phyloP scores from a whole-genome alignment of 2,329 filamentous ascomycete species.

The Penicillium vulpinum region DNA sequence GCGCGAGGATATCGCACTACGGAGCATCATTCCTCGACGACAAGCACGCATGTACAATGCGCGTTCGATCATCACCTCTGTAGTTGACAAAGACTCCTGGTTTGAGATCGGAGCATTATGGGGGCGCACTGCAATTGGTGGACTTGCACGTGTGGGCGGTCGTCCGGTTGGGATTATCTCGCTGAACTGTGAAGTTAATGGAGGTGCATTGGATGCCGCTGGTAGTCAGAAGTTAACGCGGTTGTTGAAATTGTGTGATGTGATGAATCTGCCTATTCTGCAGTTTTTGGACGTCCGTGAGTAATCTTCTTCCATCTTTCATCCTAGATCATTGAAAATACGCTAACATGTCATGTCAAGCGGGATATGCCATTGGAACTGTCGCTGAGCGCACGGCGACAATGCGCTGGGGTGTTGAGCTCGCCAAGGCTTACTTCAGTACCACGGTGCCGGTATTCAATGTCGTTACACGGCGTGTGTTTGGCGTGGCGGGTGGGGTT shows the following conservation, averaged over 20 bases:
- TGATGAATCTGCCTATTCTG: slow-evolving; percentile 64
- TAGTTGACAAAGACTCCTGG: slow-evolving; percentile 58
- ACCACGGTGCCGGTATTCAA: slow-evolving; percentile 64
- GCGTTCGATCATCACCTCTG: slow-evolving; percentile 56
- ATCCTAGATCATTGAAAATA: background rate
- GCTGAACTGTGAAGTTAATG: slow-evolving; percentile 62
- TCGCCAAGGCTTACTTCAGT: slow-evolving; percentile 62
- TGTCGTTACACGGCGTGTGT: slow-evolving; percentile 62
- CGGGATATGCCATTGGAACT: slow-evolving; percentile 64
- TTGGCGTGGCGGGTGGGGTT: slow-evolving; percentile 64
- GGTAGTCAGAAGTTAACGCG: slow-evolving; percentile 62
- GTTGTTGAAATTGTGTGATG: slow-evolving; percentile 63
- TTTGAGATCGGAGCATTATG: slow-evolving; percentile 66
- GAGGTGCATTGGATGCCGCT: slow-evolving; percentile 61
- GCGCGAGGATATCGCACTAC: slow-evolving; percentile 51
- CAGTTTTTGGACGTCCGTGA: slow-evolving; percentile 63
- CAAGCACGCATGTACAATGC: slow-evolving; percentile 63
- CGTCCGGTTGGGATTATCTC: slow-evolving; percentile 60
- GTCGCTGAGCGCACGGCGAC: slow-evolving; percentile 63
- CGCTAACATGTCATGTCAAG: slow-evolving; percentile 21
- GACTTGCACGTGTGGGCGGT: slow-evolving; percentile 59
- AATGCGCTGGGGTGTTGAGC: slow-evolving; percentile 64
- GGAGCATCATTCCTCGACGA: slow-evolving; percentile 59
- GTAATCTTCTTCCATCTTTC: slow-evolving; percentile 15
- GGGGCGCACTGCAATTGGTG: slow-evolving; percentile 63